Base-by-base conservation (phyloP, 768 basidiomycete species). In the Leucogyrophana mollusca region DNA sequence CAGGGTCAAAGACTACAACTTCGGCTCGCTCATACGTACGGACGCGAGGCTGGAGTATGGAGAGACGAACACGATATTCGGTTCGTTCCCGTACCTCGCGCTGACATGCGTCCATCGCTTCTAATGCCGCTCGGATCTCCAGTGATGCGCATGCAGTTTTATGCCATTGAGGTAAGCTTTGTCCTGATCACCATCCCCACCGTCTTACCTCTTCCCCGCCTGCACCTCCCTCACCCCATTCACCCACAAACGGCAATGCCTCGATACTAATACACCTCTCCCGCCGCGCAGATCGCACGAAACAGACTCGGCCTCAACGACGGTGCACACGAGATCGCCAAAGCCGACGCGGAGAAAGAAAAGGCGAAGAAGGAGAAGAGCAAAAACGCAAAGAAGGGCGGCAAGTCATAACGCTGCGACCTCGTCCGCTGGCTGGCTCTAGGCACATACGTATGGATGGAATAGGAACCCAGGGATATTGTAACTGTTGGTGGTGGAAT, bases 61-160 rank as follows among this genome's bases (percentile, higher is more conserved):
- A 9, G 88, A 98, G 73, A 78, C 74, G 24, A 99, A 98, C 71
- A 90, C 93, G 5, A 95, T 97, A 53, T 94, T 99, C 60, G 94
- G 94, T 89, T 60, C 16, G 78, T 61, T 21, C 43, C 46, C 11
- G 21, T 4, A 7, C 13, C 27, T 30, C 13, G 27, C 27, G 27
- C 27, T 30, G n/a, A n/a, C n/a, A n/a, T n/a, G n/a, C n/a, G n/a
- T n/a, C n/a, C n/a, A n/a, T n/a, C n/a, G n/a, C n/a, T n/a, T n/a
- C n/a, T n/a, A n/a, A n/a, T n/a, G n/a, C n/a, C n/a, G n/a, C n/a
- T n/a, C 80, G 80, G 55, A 53, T 76, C 51, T 42, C 27, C 46
- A 62, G 55, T 60, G 9, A 54, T 41, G 13, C 46, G 50, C 38
- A 53, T 62, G 34, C 68, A 98, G 78, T 99, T 98, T 74, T 93